Conservation (phyloP, 139 green algal genomes). For the Edaphochlamys debaryana region DNA sequence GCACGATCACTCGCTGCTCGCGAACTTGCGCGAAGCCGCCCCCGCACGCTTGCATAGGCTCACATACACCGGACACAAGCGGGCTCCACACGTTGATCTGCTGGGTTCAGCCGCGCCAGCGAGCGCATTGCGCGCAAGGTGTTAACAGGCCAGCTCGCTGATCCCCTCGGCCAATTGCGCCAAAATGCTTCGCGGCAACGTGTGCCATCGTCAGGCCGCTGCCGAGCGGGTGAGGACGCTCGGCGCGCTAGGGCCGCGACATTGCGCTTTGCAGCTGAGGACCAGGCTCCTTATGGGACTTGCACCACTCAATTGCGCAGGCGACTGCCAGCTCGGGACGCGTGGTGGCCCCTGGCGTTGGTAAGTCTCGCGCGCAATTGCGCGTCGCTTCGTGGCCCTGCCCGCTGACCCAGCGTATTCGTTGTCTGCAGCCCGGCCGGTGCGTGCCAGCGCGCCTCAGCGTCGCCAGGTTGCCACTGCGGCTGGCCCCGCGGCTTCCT, state of each 20-base stretch:
- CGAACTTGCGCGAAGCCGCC: too few species aligned
- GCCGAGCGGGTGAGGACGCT: conserved; percentile 11
- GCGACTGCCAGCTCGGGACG: too few species aligned
- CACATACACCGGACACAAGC: too few species aligned
- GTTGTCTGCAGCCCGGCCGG: not conserved
- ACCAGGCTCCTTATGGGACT: not conserved
- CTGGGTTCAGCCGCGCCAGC: too few species aligned
- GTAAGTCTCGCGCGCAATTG: not conserved
- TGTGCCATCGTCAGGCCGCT: not conserved
- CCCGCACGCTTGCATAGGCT: too few species aligned
- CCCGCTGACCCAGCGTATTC: not conserved
- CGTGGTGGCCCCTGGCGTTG: too few species aligned
- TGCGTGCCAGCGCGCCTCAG: not conserved
- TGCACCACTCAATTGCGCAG: not conserved
- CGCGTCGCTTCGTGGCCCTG: not conserved
- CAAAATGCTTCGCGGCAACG: conserved; percentile 8
- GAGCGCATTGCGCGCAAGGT: too few species aligned
- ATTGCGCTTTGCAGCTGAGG: not conserved
- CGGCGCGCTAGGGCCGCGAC: not conserved
- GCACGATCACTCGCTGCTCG: too few species aligned
- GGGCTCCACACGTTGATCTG: too few species aligned
- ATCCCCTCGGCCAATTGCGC: not conserved
- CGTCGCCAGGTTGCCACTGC: not conserved
- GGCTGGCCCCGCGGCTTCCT: not conserved
- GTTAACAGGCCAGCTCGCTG: not conserved